These are phyloP conservation scores for Piromyces finnis DNA, from an alignment of 192 early-diverging fungal genomes.

Conservation along the genomic window DNA sequence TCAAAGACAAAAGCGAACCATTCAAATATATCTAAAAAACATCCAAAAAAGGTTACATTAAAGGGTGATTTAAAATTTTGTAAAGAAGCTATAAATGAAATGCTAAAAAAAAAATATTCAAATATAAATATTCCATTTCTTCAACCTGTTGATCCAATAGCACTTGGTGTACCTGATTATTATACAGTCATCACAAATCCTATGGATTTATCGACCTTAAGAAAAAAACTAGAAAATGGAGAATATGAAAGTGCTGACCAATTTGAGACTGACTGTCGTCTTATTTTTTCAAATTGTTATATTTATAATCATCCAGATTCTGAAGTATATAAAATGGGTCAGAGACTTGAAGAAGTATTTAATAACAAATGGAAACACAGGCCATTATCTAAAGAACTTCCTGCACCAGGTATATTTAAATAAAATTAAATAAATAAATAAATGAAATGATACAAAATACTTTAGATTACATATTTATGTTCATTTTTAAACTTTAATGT, in stretches of 20 bases:
- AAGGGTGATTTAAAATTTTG: background rate
- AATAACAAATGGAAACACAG: slow-evolving; percentile 50
- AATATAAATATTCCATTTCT: slow-evolving; percentile 19
- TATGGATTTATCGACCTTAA: slow-evolving; percentile 75
- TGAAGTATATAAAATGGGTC: slow-evolving; percentile 49
- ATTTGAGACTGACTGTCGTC: slow-evolving; percentile 57
- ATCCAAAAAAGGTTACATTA: background rate
- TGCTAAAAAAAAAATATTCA: background rate
- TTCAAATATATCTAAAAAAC: background rate
- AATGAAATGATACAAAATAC: no score
- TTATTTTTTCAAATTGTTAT: slow-evolving; percentile 79
- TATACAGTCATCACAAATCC: slow-evolving; percentile 63
- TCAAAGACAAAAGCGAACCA: background rate
- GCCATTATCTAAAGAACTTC: slow-evolving; percentile 3
- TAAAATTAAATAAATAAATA: background rate
- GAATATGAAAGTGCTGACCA: slow-evolving; percentile 42
- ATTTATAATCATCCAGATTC: slow-evolving; percentile 5
- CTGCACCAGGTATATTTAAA: background rate
- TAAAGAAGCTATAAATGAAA: background rate
- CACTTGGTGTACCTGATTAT: slow-evolving; percentile 75
- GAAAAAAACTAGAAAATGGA: slow-evolving; percentile 41
- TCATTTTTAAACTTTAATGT: no score
- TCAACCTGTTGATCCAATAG: slow-evolving; percentile 73
- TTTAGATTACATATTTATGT: no score
- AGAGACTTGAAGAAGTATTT: slow-evolving; percentile 55